Percentiles rank a stretch among this genome's conserved stretches.
These are phyloP conservation scores for Trichoderma gamsii DNA, from an alignment of 495 filamentous ascomycete species.

Conservation along the genomic window DNA sequence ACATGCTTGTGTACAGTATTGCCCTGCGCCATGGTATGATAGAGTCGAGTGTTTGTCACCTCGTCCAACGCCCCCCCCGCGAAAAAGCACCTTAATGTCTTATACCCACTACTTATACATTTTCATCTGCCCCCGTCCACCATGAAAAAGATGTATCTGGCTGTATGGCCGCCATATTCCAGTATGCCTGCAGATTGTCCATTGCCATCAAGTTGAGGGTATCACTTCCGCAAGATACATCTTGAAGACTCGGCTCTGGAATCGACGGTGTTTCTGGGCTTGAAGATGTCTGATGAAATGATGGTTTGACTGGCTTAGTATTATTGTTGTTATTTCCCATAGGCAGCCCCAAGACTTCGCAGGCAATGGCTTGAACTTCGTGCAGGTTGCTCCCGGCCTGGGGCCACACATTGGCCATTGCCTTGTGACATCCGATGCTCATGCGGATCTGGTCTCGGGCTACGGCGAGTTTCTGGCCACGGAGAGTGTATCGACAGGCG, in stretches of 20 bases:
- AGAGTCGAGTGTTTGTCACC: not conserved
- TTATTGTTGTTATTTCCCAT: not conserved
- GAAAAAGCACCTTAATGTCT: too few species aligned
- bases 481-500: slow-evolving; percentile 38
- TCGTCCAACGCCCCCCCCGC: too few species aligned
- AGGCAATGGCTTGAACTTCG: slow-evolving; percentile 48
- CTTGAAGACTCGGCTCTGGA: not conserved
- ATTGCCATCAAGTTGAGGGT: not conserved
- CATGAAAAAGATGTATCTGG: not conserved
- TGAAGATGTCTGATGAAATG: not conserved
- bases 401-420: slow-evolving; percentile 52
- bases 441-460: slow-evolving; percentile 54
- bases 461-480: slow-evolving; percentile 45
- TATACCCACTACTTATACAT: not conserved
- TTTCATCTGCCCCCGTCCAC: not conserved
- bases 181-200: not conserved
- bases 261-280: not conserved
- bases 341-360: slow-evolving; percentile 22
- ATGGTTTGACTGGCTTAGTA: not conserved
- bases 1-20: too few species aligned
- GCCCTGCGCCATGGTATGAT: too few species aligned
- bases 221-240: not conserved
- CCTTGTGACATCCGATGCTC: slow-evolving; percentile 57
- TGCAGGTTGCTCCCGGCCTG: slow-evolving; percentile 53
- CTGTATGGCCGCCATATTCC: not conserved